These are phyloP conservation scores for Monilinia fructigena DNA, from an alignment of 2,329 filamentous ascomycete genomes.

Conservation along the genomic window DNA sequence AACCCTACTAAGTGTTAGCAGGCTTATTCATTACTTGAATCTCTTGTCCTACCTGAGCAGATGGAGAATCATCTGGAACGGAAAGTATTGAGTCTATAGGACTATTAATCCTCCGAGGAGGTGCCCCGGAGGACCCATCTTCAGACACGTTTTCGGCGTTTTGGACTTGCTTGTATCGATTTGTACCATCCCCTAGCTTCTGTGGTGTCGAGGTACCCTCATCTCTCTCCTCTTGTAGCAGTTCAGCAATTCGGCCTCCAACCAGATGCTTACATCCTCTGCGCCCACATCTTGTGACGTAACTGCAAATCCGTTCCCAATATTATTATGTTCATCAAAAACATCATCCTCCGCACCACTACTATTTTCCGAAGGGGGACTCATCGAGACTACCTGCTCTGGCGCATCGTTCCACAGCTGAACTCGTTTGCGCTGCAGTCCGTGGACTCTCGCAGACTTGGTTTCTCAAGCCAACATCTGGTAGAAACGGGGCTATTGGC, in stretches of 20 bases:
- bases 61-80: conserved; percentile 80
- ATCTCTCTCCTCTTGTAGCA: conserved; percentile 37
- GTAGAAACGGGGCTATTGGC: not conserved
- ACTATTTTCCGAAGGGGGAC: conserved; percentile 63
- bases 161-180: conserved; percentile 37
- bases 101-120: conserved; percentile 60
- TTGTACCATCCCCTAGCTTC: conserved; percentile 41
- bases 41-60: conserved; percentile 62
- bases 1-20: conserved; percentile 49
- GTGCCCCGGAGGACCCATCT: conserved; percentile 53
- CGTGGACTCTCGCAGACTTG: conserved; percentile 30
- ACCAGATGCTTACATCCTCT: conserved; percentile 41
- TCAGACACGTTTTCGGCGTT: conserved; percentile 50
- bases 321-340: conserved; percentile 50
- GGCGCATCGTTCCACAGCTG: conserved; percentile 36
- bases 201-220: conserved; percentile 30
- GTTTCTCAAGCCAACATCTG: conserved; percentile 31
- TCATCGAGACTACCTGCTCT: conserved; percentile 56
- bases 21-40: not conserved
- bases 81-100: conserved; percentile 68
- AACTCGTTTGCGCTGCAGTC: conserved; percentile 36
- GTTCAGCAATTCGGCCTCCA: conserved; percentile 32
- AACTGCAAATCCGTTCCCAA: conserved; percentile 37
- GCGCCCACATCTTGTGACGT: conserved; percentile 5
- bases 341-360: conserved; percentile 57